Evolutionary conservation across 495 filamentous ascomycete species (phyloP).

Genomic region (Clohesyomyces aquaticus): DNA sequence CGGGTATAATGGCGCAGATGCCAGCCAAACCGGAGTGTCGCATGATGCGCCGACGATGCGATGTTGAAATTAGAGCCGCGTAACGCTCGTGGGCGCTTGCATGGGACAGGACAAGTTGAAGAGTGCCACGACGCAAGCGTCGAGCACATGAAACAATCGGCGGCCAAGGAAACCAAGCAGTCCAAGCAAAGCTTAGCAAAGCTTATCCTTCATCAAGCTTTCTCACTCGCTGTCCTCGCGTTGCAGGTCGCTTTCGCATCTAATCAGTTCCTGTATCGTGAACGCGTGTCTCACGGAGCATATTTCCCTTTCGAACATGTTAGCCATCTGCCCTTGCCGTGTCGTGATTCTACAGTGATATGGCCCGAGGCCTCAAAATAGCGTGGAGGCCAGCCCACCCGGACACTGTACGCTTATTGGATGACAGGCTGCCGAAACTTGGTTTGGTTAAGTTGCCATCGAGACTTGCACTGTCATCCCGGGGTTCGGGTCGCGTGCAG

Average conservation of each 20-base stretch:
- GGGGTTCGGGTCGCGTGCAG: no score
- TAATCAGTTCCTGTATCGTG: not conserved
- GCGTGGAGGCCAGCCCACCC: no score
- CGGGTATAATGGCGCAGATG: no score
- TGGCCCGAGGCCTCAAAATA: not conserved
- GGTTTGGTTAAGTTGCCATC: no score
- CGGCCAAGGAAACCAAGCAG: not conserved
- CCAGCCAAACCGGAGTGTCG: not conserved
- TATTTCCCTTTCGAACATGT: not conserved
- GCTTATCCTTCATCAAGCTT: constrained; percentile 23
- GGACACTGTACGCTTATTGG: no score
- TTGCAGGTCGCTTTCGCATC: not conserved
- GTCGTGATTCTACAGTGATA: no score
- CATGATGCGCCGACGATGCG: not conserved
- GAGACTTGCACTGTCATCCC: no score
- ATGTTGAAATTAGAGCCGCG: constrained; percentile 12
- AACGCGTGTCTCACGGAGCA: not conserved
- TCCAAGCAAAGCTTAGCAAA: constrained; percentile 23
- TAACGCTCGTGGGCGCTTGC: not conserved
- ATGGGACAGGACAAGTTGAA: not conserved
- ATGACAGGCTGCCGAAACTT: no score
- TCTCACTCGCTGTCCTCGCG: constrained; percentile 8
- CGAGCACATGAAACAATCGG: not conserved
- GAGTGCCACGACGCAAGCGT: not conserved
- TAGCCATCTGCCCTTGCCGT: no score